Evolutionary conservation across 2,329 filamentous ascomycete genomes (phyloP).

Genomic region (Mycosphaerella arachidis): DNA sequence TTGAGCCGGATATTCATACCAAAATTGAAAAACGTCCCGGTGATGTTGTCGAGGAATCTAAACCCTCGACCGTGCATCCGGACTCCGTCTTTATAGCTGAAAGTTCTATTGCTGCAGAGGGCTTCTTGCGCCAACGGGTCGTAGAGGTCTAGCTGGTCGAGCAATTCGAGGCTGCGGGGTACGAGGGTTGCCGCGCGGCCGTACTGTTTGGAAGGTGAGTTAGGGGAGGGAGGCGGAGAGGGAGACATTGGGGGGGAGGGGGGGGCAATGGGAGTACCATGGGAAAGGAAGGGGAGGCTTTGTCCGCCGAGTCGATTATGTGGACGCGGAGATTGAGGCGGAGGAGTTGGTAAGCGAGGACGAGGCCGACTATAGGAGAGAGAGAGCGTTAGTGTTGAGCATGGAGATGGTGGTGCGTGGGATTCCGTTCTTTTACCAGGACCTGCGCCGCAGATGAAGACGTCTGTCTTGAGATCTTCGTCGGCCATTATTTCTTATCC

Average conservation of each 20-base stretch:
- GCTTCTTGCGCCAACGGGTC: conserved; percentile 49
- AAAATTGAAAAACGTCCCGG: conserved; percentile 46
- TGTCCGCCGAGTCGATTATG: conserved; percentile 48
- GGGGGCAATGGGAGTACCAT: conserved; percentile 18
- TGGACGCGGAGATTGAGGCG: conserved; percentile 40
- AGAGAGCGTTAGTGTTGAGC: not conserved
- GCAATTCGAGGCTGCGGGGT: conserved; percentile 49
- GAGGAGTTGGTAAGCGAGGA: conserved; percentile 46
- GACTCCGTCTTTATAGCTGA: conserved; percentile 48
- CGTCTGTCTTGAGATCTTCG: conserved; percentile 4
- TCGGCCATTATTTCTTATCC: not conserved
- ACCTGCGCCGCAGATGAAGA: conserved; percentile 16
- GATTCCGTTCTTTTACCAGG: not conserved
- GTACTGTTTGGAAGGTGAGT: conserved; percentile 27
- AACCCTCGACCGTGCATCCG: conserved; percentile 25
- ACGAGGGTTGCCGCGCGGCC: conserved; percentile 54
- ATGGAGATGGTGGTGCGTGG: no score
- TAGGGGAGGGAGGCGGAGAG: no score
- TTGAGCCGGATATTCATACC: conserved; percentile 53
- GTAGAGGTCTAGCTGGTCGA: conserved; percentile 49
- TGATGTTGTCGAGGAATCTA: conserved; percentile 38
- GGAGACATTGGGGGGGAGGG: no score
- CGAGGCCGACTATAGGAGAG: conserved; percentile 27
- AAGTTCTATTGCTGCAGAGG: conserved; percentile 48
- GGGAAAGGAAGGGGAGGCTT: conserved; percentile 42